These are phyloP conservation scores for Populus hybrid DNA, from an alignment of 441 rosid genomes.

Conservation along the genomic window DNA sequence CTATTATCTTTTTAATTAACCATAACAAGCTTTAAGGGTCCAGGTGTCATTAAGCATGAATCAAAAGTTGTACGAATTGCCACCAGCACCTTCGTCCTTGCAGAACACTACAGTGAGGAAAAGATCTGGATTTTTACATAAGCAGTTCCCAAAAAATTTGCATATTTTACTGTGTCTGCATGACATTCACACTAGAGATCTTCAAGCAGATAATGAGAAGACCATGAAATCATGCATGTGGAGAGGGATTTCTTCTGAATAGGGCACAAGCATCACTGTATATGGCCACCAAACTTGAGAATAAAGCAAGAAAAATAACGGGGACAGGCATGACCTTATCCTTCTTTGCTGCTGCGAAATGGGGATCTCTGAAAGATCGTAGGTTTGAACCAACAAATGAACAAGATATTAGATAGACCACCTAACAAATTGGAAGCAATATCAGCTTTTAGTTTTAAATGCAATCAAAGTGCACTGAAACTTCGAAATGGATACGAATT, in stretches of 20 bases:
- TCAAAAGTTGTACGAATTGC: neutral
- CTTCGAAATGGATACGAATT: neutral
- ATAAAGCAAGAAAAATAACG: constrained; percentile 25
- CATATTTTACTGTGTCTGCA: neutral
- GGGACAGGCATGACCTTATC: constrained; percentile 7
- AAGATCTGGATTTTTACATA: neutral
- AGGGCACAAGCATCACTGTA: constrained; percentile 17
- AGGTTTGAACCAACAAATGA: neutral
- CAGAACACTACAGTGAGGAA: neutral
- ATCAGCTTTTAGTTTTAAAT: no score
- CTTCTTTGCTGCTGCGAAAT: constrained; percentile 20
- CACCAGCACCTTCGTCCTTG: neutral
- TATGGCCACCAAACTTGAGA: constrained; percentile 21
- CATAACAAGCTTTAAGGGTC: neutral
- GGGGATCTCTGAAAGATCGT: constrained; percentile 20
- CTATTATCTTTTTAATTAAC: neutral
- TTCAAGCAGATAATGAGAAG: neutral
- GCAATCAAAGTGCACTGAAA: neutral
- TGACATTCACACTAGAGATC: neutral
- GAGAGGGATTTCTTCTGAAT: constrained; percentile 10
- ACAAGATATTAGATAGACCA: neutral
- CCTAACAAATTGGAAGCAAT: neutral
- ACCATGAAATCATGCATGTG: neutral
- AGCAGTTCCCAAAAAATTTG: neutral
- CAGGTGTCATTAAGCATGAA: neutral